Percentiles rank a stretch among this genome's conserved stretches.
Evolutionary conservation across 2,329 filamentous ascomycete genomes (phyloP).

Genomic region (Cadophora malorum): DNA sequence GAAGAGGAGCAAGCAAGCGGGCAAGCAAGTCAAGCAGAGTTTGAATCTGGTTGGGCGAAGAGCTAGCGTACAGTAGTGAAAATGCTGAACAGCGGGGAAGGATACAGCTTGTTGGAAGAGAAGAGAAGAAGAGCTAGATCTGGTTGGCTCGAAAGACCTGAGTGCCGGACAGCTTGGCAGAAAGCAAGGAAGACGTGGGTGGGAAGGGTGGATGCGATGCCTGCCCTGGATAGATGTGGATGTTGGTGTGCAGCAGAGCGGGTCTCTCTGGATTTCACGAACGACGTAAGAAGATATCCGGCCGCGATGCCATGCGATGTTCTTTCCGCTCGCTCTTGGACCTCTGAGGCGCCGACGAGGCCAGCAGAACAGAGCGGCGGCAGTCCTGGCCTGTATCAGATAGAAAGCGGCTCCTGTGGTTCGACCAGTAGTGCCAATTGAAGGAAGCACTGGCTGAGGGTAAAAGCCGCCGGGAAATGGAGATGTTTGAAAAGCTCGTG

Average conservation of each 20-base stretch:
- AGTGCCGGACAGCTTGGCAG: conserved; percentile 14
- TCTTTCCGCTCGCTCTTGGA: conserved; percentile 1
- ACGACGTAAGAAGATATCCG: conserved; percentile 8
- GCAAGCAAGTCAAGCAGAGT: conserved; percentile 7
- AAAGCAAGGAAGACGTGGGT: conserved; percentile 12
- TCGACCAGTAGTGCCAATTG: conserved; percentile 6
- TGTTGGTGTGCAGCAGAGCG: conserved; percentile 4
- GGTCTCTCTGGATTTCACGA: conserved; percentile 4
- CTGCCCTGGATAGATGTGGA: background rate
- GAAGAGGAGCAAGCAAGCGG: conserved; percentile 18
- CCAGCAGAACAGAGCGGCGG: background rate
- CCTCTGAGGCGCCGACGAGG: conserved; percentile 12
- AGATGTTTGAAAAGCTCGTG: conserved; percentile 2
- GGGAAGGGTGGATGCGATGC: background rate
- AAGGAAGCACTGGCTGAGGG: conserved; percentile 15
- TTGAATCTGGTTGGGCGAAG: conserved; percentile 9
- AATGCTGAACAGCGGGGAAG: conserved; percentile 5
- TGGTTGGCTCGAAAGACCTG: conserved; percentile 6
- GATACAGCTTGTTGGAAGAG: background rate
- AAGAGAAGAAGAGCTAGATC: conserved; percentile 8
- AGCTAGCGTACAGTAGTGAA: conserved; percentile 17
- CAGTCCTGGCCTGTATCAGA: conserved; percentile 6
- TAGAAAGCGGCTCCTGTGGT: conserved; percentile 14
- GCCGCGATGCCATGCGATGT: background rate
- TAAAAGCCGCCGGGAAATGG: conserved; percentile 1